Evolutionary conservation across 768 basidiomycete species (phyloP), one percentile per base, ranked within the genome.

Genomic region (Glaciozyma antarctica): DNA sequence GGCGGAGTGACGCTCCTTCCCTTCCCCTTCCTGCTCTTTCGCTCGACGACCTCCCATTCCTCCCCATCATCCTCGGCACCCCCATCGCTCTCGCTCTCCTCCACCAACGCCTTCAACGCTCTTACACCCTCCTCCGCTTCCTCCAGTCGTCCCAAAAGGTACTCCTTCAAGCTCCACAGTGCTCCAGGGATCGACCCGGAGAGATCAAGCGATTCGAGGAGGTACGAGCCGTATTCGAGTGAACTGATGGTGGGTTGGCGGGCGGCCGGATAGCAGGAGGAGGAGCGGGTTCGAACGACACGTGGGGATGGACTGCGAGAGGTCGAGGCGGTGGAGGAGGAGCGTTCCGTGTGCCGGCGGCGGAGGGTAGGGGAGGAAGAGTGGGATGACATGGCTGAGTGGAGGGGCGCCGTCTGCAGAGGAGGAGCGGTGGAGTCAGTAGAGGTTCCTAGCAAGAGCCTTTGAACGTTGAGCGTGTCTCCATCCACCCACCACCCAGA

Each of bases 141-240:
- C 15, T 62, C 69, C 28, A 70, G 32, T 41, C 54, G 60, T 44
- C 61, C 61, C 2, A 45, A 28, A 24, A 70, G 58, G 61, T 60
- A 65, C 26, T 62, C 52, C 30, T 48, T 55, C 21, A 70, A 22
- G 43, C 57, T 34, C 26, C 32, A 3, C 21, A 41, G 38, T 12
- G 38, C 38, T 10, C 38, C 38, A 15, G 38, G 38, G 60, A 55
- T 30, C 57, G 55, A 13, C 56, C 58, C 16, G 62, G 64, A 41
- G 28, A 70, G 34, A 34, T 70, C 69, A 24, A 70, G 61, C 52
- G 63, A 65, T 6, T 67, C 47, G 51, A 70, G 60, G 13, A 67
- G 63, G 22, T 41, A 32, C 19, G 57, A 58, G 13, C 53, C 53
- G 53, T 54, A 54, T 26, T 30, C 16, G 53, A 32, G 17, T 3